Percentiles rank a stretch among this genome's conserved stretches.
Conservation (phyloP, 2,329 filamentous ascomycete genomes). For the Colletotrichum eleusines region DNA sequence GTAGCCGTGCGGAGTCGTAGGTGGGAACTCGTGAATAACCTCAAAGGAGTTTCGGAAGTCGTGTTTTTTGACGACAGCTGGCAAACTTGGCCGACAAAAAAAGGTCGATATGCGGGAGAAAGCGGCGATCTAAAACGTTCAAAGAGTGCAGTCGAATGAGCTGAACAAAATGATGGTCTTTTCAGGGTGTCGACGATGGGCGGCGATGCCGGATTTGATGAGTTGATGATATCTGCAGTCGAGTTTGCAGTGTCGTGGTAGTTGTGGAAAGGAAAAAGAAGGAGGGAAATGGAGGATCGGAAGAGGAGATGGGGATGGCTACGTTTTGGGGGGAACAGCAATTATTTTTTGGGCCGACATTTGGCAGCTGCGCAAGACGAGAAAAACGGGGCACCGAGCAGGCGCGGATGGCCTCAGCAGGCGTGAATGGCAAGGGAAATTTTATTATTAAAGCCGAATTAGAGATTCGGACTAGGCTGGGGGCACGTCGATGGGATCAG, state of each 20-base stretch:
- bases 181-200: constrained; percentile 50
- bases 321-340: constrained; percentile 61
- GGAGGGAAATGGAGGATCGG: constrained; percentile 46
- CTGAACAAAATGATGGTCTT: constrained; percentile 52
- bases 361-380: constrained; percentile 53
- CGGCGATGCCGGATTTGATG: constrained; percentile 56
- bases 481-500: constrained; percentile 41
- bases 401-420: constrained; percentile 42
- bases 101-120: constrained; percentile 43
- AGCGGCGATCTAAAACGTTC: constrained; percentile 43
- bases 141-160: constrained; percentile 48
- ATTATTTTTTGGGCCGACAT: constrained; percentile 54
- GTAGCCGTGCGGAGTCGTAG: constrained; percentile 41
- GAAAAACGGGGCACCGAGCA: constrained; percentile 62
- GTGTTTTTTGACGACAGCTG: constrained; percentile 40
- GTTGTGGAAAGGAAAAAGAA: constrained; percentile 47
- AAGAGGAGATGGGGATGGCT: constrained; percentile 62
- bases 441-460: constrained; percentile 49
- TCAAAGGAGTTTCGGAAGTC: constrained; percentile 35
- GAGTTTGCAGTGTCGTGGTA: constrained; percentile 52
- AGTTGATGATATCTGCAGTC: constrained; percentile 49
- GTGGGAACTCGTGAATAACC: constrained; percentile 45
- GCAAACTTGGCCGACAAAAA: constrained; percentile 43
- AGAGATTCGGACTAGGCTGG: constrained; percentile 41
- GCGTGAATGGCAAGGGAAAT: constrained; percentile 50